A percentile compares a stretch with the other conserved stretches of the same genome.
Evolutionary conservation across 768 basidiomycete species (phyloP).

Genomic region (Mycena metata): DNA sequence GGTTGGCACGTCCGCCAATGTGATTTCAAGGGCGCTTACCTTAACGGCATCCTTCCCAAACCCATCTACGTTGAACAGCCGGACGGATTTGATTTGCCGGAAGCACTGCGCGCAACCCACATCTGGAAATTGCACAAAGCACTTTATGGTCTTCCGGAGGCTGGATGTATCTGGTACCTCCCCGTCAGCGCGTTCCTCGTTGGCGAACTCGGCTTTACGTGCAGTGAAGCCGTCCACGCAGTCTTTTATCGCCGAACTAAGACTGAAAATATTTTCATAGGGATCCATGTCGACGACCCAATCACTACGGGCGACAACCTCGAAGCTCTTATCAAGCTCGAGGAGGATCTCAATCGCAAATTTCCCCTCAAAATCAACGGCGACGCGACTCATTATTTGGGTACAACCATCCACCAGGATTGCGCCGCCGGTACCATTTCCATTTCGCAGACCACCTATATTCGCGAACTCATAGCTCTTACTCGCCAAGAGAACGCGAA

Average conservation of each 20-base stretch:
- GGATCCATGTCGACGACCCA: conserved; percentile 8
- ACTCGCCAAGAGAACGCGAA: conserved; percentile 20
- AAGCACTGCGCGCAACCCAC: conserved; percentile 1
- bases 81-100: conserved; percentile 34
- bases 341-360: conserved; percentile 1
- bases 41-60: conserved; percentile 32
- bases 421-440: conserved; percentile 30
- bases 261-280: neutral
- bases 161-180: too few relatives aligned
- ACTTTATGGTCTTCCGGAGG: conserved; percentile 32
- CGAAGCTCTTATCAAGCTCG: conserved; percentile 15
- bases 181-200: neutral
- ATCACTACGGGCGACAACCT: conserved; percentile 7
- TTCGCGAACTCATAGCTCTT: conserved; percentile 13
- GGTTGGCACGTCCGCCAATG: conserved; percentile 48
- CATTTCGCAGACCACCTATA: neutral
- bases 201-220: conserved; percentile 22
- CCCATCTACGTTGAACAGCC: conserved; percentile 53
- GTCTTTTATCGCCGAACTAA: conserved; percentile 24
- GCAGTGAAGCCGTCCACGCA: conserved; percentile 26
- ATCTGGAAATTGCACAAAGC: conserved; percentile 40
- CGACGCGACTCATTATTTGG: conserved; percentile 28
- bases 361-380: too few relatives aligned
- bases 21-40: conserved; percentile 26
- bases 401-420: conserved; percentile 25